Evolutionary conservation across 331 rosid species (phyloP), one percentile per base, ranked within the genome.

Genomic region (Erythrophleum ivorense): DNA sequence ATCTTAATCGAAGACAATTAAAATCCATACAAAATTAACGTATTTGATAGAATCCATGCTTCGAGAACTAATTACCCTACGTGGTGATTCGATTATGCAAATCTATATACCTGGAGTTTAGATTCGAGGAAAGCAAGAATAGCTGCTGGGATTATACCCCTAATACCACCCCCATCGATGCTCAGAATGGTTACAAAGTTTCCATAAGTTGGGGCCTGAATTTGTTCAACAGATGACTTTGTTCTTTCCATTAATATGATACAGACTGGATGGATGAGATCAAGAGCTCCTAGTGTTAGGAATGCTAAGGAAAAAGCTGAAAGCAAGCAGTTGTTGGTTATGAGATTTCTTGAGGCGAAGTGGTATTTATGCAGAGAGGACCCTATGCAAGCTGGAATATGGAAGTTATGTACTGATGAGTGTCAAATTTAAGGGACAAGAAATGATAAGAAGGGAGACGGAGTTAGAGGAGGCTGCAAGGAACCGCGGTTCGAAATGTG

Each of bases 81-180:
- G 46, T 41, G 46, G 46, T 6, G 46, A 41, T 41, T 6, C 6
- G 8, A 41, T 41, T 41, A 41, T 41, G 46, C 6, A 41, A 58
- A 21, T 58, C 13, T 3, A 59, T 9, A 36, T 7, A 89, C 90
- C 89, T 89, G 92, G 65, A 89, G 89, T 58, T 89, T 72, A 1
- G 90, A 82, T 80, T 89, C 91, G 6, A 89, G 80, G 52, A 77
- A 89, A 49, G 50, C 66, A 70, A 89, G 89, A 9, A 85, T 73
- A 24, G 80, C 73, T 29, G 84, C 89, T 0, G 92, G 92, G 55
- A 89, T 85, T 18, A 87, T 76, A 71, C 91, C 92, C 81, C 89
- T 76, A 0, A 87, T 81, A n/a, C 89, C 92, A 24, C 90, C 92
- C 9, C 92, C 90, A 12, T 89, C 91, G 8, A 89, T 89, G 86